phyloP scores from a whole-genome alignment of 768 basidiomycete genomes.

The Paxillus rubicundulus region DNA sequence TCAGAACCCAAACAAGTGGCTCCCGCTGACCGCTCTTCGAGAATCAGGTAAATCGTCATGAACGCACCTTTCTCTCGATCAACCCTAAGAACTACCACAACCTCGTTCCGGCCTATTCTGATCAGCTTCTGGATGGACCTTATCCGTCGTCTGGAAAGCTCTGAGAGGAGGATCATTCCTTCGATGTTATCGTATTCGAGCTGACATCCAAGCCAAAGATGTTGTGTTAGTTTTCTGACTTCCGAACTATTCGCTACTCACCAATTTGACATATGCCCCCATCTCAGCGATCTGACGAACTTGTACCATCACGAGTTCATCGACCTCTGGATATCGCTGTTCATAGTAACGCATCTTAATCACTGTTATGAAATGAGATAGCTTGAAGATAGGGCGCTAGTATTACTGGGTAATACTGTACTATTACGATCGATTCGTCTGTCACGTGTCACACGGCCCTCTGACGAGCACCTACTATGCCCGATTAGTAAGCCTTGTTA shows the following conservation, averaged over 20 bases:
- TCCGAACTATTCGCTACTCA: constrained; percentile 37
- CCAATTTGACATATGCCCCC: constrained; percentile 99
- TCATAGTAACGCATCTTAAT: constrained; percentile 84
- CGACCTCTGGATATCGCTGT: constrained; percentile 91
- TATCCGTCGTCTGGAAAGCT: constrained; percentile 94
- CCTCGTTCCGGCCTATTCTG: constrained; percentile 95
- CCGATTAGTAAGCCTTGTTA: no score
- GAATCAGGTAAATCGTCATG: background rate
- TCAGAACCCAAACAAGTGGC: no score
- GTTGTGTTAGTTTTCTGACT: background rate
- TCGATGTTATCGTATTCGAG: constrained; percentile 99
- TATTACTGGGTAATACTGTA: no score
- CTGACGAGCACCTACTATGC: no score
- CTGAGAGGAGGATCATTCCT: constrained; percentile 99
- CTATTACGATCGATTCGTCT: no score
- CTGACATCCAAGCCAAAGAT: constrained; percentile 37
- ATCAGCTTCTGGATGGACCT: constrained; percentile 97
- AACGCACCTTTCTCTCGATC: constrained; percentile 95
- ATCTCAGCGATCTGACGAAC: constrained; percentile 99
- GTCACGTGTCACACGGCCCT: no score
- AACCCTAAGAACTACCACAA: constrained; percentile 95
- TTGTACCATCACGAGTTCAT: constrained; percentile 99
- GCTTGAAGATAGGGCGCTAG: no score
- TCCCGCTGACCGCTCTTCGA: no score
- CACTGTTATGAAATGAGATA: no score